Evolutionary conservation across 352 stramenopile species (phyloP).

Genomic region (Globisporangium carolinianum): DNA sequence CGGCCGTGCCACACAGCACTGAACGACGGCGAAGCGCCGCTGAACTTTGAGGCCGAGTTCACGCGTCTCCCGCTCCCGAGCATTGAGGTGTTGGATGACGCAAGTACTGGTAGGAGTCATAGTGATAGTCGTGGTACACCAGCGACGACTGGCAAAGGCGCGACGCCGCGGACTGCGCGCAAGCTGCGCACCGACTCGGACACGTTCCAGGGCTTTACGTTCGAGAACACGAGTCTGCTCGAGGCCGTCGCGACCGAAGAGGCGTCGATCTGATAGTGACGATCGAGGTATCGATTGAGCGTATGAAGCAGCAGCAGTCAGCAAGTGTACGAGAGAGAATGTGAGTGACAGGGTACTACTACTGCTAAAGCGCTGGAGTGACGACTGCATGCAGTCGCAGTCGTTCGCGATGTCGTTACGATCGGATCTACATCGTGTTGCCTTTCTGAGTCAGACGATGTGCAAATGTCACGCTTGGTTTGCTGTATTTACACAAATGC

Average conservation of each 20-base stretch:
- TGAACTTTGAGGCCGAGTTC: constrained; percentile 86
- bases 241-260: constrained; percentile 29
- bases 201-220: constrained; percentile 79
- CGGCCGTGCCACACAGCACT: constrained; percentile 67
- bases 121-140: constrained; percentile 2
- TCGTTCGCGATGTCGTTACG: too few relatives aligned
- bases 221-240: constrained; percentile 63
- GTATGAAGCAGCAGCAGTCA: not conserved
- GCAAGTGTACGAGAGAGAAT: not conserved
- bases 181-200: constrained; percentile 46
- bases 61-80: constrained; percentile 78
- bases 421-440: too few relatives aligned
- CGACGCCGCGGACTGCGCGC: constrained; percentile 12
- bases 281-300: too few relatives aligned
- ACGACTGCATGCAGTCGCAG: too few relatives aligned
- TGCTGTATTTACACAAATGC: too few relatives aligned
- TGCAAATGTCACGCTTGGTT: too few relatives aligned
- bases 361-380: too few relatives aligned
- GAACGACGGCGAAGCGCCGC: constrained; percentile 58
- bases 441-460: too few relatives aligned
- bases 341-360: not conserved
- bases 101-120: constrained; percentile 11
- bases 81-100: constrained; percentile 23
- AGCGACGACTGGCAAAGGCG: not conserved
- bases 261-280: not conserved